Evolutionary conservation across 1,139 yeast genomes (phyloP).

Genomic region (Citeromyces siamensis): DNA sequence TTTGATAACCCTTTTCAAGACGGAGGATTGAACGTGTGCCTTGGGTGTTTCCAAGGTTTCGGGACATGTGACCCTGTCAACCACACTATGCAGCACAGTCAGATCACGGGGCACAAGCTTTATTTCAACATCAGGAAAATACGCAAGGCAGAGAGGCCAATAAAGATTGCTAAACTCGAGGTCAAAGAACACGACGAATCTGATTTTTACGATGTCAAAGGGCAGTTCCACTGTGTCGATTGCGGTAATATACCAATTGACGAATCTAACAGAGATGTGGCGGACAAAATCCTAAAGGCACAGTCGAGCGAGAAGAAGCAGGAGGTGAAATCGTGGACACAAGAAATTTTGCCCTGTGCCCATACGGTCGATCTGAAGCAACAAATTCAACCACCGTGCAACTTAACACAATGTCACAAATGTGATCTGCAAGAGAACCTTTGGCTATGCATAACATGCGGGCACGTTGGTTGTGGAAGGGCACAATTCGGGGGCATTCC

Average conservation of each 20-base stretch:
- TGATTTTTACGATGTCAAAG: constrained; percentile 45
- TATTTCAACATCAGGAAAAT: constrained; percentile 44
- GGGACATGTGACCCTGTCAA: constrained; percentile 31
- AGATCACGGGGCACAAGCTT: constrained; percentile 36
- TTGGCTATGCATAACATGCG: constrained; percentile 91
- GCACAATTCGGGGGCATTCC: constrained; percentile 86
- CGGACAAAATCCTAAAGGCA: constrained; percentile 34
- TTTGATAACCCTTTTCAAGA: constrained; percentile 61
- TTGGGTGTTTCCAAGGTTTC: constrained; percentile 53
- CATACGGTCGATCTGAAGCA: constrained; percentile 53
- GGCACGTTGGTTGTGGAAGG: constrained; percentile 85
- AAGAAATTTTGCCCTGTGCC: constrained; percentile 67
- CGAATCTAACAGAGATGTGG: constrained; percentile 7
- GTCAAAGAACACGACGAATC: constrained; percentile 58
- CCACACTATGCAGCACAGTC: constrained; percentile 42
- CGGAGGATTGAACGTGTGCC: constrained; percentile 62
- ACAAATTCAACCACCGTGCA: constrained; percentile 16
- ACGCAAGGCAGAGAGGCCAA: constrained; percentile 26
- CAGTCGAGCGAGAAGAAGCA: constrained; percentile 56
- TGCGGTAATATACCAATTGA: constrained; percentile 13
- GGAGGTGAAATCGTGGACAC: constrained; percentile 87
- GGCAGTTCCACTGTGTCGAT: constrained; percentile 30
- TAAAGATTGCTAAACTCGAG: constrained; percentile 63
- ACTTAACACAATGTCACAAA: constrained; percentile 37
- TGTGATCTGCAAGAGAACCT: constrained; percentile 71